Percentiles rank a stretch among this genome's conserved stretches.
These are phyloP conservation scores for Torrubiella hemipterigena DNA, from an alignment of 2,329 filamentous ascomycete genomes.

Conservation along the genomic window DNA sequence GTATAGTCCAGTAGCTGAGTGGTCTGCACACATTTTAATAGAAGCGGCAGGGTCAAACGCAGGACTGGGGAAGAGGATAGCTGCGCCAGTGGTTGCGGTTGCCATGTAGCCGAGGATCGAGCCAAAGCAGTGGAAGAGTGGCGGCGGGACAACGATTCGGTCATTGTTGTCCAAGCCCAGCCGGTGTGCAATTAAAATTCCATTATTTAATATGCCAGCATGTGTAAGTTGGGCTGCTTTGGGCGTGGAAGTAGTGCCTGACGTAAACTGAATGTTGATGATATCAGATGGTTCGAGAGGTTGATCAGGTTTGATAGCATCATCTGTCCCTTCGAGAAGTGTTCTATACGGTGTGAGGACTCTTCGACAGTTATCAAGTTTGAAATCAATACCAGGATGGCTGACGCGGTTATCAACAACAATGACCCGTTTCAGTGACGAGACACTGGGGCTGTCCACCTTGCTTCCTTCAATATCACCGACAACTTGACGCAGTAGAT, in stretches of 20 bases:
- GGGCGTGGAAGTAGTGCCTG: conserved; percentile 80
- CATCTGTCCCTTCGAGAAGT: conserved; percentile 22
- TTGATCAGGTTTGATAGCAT: conserved; percentile 27
- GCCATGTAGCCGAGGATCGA: conserved; percentile 92
- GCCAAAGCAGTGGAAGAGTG: conserved; percentile 86
- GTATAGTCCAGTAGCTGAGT: conserved; percentile 56
- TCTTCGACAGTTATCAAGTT: conserved; percentile 21
- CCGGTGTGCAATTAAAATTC: conserved; percentile 66
- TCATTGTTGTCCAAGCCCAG: conserved; percentile 71
- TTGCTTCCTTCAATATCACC: conserved; percentile 24
- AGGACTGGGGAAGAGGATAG: conserved; percentile 76
- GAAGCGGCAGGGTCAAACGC: conserved; percentile 73
- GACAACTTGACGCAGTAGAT: conserved; percentile 31
- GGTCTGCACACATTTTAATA: conserved; percentile 42
- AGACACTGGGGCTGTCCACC: conserved; percentile 38
- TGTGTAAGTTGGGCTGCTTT: conserved; percentile 89
- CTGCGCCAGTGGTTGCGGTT: conserved; percentile 65
- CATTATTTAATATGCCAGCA: conserved; percentile 84
- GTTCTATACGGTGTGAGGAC: conserved; percentile 33
- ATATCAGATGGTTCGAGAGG: conserved; percentile 52
- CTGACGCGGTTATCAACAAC: conserved; percentile 62
- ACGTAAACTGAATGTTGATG: conserved; percentile 95
- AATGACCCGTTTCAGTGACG: conserved; percentile 58
- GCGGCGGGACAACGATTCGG: conserved; percentile 72
- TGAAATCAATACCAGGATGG: conserved; percentile 33